Conservation (phyloP, 2,329 filamentous ascomycete species). For the Clarireedia monteithiana region DNA sequence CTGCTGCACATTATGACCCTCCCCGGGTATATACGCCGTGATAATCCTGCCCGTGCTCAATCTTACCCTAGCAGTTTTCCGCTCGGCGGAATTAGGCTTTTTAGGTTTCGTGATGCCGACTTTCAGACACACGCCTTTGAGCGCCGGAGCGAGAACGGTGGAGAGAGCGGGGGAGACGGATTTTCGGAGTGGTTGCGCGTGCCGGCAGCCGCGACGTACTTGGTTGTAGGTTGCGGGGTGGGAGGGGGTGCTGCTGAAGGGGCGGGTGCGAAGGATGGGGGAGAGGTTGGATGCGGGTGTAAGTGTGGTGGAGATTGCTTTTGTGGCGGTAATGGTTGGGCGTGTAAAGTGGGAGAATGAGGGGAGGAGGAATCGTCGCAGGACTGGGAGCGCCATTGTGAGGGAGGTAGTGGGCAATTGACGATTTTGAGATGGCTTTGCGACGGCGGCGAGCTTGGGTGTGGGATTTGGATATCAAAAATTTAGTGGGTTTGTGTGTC, state of each 20-base stretch:
- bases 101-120: conserved; percentile 92
- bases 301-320: not conserved
- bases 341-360: not conserved
- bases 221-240: conserved; percentile 2
- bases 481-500: too few relatives aligned
- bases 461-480: too few relatives aligned
- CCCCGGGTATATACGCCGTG: conserved; percentile 91
- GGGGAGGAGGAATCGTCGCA: conserved; percentile 21
- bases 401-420: conserved; percentile 1
- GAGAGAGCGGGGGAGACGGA: conserved; percentile 79
- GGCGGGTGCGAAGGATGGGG: conserved; percentile 27
- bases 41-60: conserved; percentile 81
- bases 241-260: conserved; percentile 12
- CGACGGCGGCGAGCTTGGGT: too few relatives aligned
- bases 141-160: conserved; percentile 60
- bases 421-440: not conserved
- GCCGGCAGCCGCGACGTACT: conserved; percentile 55
- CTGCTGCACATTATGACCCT: conserved; percentile 98
- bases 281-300: conserved; percentile 20
- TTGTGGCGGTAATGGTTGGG: not conserved
- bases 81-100: conserved; percentile 97
- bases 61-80: conserved; percentile 88
- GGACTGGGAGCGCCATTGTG: conserved; percentile 22
- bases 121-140: conserved; percentile 94
- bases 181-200: conserved; percentile 73